These are phyloP conservation scores for Ascosphaera aggregata DNA, from an alignment of 2,329 filamentous ascomycete genomes.

Conservation along the genomic window DNA sequence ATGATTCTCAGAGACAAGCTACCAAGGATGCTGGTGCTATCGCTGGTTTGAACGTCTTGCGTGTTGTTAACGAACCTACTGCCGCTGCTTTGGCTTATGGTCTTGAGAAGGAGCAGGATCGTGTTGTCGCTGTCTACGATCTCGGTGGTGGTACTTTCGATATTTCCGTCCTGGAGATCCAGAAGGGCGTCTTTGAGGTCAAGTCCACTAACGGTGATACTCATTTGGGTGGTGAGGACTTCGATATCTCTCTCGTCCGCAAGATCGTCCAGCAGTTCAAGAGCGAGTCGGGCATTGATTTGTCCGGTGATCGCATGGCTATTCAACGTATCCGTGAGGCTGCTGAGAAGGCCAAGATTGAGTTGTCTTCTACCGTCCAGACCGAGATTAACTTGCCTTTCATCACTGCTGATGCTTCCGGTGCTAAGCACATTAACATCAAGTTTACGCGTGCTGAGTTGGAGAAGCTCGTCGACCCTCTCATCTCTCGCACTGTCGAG, in stretches of 20 bases:
- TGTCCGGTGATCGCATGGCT: slow-evolving; percentile 85
- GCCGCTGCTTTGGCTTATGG: slow-evolving; percentile 90
- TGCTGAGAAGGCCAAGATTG: slow-evolving; percentile 98
- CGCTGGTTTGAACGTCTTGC: slow-evolving; percentile 82
- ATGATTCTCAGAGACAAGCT: slow-evolving; percentile 91
- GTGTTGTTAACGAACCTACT: slow-evolving; percentile 95
- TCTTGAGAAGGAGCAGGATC: slow-evolving; percentile 81
- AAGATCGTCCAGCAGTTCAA: slow-evolving; percentile 92
- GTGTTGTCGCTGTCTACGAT: slow-evolving; percentile 88
- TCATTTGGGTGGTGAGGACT: slow-evolving; percentile 94
- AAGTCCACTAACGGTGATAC: slow-evolving; percentile 99
- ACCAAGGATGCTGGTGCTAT: slow-evolving; percentile 98
- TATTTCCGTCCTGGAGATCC: slow-evolving; percentile 94
- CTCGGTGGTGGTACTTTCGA: slow-evolving; percentile 97
- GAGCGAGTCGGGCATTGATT: slow-evolving; percentile 79
- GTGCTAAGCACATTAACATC: slow-evolving; percentile 94
- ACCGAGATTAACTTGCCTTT: slow-evolving; percentile 98
- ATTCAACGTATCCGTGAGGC: slow-evolving; percentile 98
- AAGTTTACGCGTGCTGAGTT: slow-evolving; percentile 73
- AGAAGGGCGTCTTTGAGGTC: slow-evolving; percentile 95
- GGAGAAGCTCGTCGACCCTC: slow-evolving; percentile 73
- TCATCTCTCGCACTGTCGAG: slow-evolving; percentile 69
- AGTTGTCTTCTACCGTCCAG: slow-evolving; percentile 81
- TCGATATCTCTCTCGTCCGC: slow-evolving; percentile 83
- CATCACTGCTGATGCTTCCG: slow-evolving; percentile 88